These are phyloP conservation scores for Verticillium dahliae DNA, from an alignment of 2,329 filamentous ascomycete genomes.

Conservation along the genomic window DNA sequence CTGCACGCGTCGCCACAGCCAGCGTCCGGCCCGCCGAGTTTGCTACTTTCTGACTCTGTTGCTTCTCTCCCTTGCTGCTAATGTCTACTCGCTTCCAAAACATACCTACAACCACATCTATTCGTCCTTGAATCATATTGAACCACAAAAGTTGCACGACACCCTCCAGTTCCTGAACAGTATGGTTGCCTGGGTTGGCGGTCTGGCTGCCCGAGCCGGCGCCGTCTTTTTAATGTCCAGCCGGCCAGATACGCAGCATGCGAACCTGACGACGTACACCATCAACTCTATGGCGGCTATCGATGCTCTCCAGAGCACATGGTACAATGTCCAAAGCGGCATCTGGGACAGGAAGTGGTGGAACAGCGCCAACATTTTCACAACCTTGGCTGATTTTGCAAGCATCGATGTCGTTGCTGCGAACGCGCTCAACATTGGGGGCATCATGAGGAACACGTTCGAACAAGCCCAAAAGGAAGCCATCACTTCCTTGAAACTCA, in stretches of 20 bases:
- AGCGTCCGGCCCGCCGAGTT: neutral
- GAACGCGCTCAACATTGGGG: constrained; percentile 29
- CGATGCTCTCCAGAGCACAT: constrained; percentile 43
- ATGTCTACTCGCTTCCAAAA: neutral
- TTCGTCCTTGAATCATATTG: neutral
- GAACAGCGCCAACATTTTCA: constrained; percentile 64
- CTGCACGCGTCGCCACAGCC: neutral
- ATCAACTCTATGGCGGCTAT: constrained; percentile 24
- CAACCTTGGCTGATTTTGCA: constrained; percentile 51
- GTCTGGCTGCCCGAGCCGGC: constrained; percentile 9
- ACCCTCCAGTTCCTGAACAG: neutral
- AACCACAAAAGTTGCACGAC: too few species aligned
- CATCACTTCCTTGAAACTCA: constrained; percentile 29
- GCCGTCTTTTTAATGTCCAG: constrained; percentile 10
- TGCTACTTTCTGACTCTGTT: neutral
- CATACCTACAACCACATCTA: neutral
- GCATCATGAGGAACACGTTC: constrained; percentile 38
- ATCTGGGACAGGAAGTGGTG: constrained; percentile 65
- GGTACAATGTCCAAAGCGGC: constrained; percentile 54
- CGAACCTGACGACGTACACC: constrained; percentile 19
- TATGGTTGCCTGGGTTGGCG: constrained; percentile 11
- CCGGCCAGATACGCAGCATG: constrained; percentile 6
- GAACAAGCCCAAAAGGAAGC: constrained; percentile 32
- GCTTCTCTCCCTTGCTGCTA: neutral
- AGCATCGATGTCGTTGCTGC: constrained; percentile 23